Base-by-base conservation (phyloP, 352 stramenopile species). In the Globisporangium iwayamae region DNA sequence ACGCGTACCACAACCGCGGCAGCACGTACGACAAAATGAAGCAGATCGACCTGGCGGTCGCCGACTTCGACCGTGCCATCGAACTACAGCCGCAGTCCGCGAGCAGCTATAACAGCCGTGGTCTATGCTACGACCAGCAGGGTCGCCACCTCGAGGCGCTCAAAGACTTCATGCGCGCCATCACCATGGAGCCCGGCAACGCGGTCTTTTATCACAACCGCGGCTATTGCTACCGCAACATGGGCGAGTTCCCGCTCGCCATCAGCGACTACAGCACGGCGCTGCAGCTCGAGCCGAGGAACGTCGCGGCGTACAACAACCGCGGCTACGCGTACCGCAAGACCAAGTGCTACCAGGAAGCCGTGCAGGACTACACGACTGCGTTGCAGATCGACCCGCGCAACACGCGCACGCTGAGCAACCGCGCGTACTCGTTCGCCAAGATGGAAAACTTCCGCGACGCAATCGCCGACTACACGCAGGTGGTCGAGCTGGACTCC, bases 181-280 rank as follows among this genome's bases (percentile, higher is more conserved):
- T 93, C 56, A 60, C 73, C 11, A 69, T 94, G 58, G 87, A 96
- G 63, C 79, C 85, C 9, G 53, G 60, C 48, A 96, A 88, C 66
- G 71, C 83, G 43, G 81, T 93, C 32, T 93, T 92, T 62, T 89
- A 83, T 61, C 83, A 96, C 70, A 96, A 96, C 67, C 83, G 89
- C 11, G 89, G 87, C 41, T 94, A 92, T 61, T 94, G 83, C 66
- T 85, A 90, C 57, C 82, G 83, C 46, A 93, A 91, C 63, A 81
- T 92, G 69, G 79, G 83, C n/a, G 75, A 91, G 50, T 93, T 87
- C 41, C 70, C 78, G 32, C 71, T 80, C 3, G 83, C 85, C 14
- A 79, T 91, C 47, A 61, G 65, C 16, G 83, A 93, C 69, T 94
- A 93, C 69, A 85, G 74, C 30, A 67, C 71, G 52, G 85, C 86